phyloP scores from a whole-genome alignment of 2,329 filamentous ascomycete genomes.

The Zarea fungicola region DNA sequence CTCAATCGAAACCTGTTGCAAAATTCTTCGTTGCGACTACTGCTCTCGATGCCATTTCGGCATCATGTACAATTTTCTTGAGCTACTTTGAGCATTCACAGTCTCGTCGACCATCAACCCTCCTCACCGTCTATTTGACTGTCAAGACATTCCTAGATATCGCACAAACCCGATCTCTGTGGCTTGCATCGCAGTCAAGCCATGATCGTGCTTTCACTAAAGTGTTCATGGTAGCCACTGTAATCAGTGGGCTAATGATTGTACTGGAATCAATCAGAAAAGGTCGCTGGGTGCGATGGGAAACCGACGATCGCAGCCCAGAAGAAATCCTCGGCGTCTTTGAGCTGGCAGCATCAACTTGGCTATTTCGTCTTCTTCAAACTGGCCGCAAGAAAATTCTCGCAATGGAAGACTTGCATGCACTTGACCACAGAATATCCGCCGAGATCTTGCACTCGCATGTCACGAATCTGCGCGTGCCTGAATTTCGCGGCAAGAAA shows the following conservation, averaged over 20 bases:
- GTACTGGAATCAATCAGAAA: conserved; percentile 32
- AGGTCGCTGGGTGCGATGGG: conserved; percentile 28
- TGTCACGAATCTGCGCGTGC: conserved; percentile 17
- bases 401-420: conserved; percentile 21
- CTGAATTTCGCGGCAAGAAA: conserved; percentile 24
- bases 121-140: neutral
- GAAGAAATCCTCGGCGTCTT: conserved; percentile 31
- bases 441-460: conserved; percentile 13
- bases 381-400: conserved; percentile 20
- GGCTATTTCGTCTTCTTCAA: conserved; percentile 27
- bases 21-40: conserved; percentile 1
- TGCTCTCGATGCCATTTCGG: neutral
- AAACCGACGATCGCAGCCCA: conserved; percentile 31
- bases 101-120: neutral
- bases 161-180: conserved; percentile 19
- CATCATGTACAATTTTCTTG: neutral
- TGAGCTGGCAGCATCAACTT: conserved; percentile 16
- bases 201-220: neutral
- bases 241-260: conserved; percentile 29
- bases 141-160: conserved; percentile 18
- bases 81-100: neutral
- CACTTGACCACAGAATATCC: neutral
- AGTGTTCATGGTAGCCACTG: conserved; percentile 26
- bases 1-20: neutral
- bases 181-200: conserved; percentile 21